Evolutionary conservation across 1,284 basidiomycete genomes (phyloP).

Genomic region (Ustilago trichophora): DNA sequence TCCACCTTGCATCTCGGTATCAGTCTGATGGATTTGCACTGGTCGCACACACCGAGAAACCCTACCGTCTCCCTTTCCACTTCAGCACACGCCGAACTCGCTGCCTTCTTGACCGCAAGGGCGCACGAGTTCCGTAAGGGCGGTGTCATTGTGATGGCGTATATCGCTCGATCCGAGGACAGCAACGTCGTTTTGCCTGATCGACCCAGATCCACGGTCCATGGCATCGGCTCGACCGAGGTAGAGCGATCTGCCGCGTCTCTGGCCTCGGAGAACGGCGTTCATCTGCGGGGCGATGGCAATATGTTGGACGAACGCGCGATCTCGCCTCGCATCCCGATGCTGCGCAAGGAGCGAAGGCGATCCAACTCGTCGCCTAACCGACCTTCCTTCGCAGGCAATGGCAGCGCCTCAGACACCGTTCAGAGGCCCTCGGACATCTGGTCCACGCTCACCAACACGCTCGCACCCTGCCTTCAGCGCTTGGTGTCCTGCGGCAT

Average conservation of each 20-base stretch:
- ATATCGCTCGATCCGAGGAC: conserved; percentile 65
- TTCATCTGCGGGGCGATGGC: too few relatives aligned
- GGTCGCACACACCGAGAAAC: conserved; percentile 64
- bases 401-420: conserved; percentile 4
- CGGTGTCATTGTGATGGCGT: conserved; percentile 67
- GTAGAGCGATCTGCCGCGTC: conserved; percentile 9
- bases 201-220: conserved; percentile 34
- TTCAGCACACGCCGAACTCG: conserved; percentile 67
- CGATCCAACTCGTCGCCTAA: conserved; percentile 45
- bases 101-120: conserved; percentile 65
- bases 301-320: too few relatives aligned
- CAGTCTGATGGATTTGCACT: conserved; percentile 67
- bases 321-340: conserved; percentile 14
- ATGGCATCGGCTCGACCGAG: conserved; percentile 20
- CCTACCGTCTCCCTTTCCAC: conserved; percentile 59
- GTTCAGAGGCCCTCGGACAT: conserved; percentile 53
- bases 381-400: conserved; percentile 16
- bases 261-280: conserved; percentile 1
- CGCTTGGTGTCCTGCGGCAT: conserved; percentile 67
- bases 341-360: conserved; percentile 40
- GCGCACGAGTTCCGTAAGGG: conserved; percentile 67
- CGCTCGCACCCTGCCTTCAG: conserved; percentile 67
- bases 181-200: conserved; percentile 38
- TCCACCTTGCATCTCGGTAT: conserved; percentile 65
- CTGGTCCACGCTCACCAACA: conserved; percentile 66